Evolutionary conservation across 331 rosid species (phyloP).

Genomic region (Malus hybrid): DNA sequence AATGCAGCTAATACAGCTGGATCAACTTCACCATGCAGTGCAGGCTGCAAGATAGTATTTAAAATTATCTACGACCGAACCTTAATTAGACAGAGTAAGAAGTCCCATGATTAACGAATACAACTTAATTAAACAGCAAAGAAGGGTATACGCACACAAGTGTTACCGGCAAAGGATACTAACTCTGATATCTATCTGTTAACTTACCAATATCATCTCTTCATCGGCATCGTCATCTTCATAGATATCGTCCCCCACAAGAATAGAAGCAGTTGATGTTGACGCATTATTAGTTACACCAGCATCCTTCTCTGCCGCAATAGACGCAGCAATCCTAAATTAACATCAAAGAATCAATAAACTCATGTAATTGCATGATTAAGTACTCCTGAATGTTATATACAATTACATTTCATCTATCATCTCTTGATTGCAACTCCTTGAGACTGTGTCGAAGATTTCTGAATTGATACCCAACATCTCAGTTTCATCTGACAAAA

Average conservation of each 20-base stretch:
- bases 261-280: constrained; percentile 20
- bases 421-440: constrained; percentile 46
- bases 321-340: constrained; percentile 81
- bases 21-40: constrained; percentile 69
- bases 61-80: background rate
- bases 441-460: constrained; percentile 14
- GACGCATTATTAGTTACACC: constrained; percentile 22
- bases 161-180: background rate
- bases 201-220: constrained; percentile 82
- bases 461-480: constrained; percentile 32
- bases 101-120: background rate
- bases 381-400: background rate
- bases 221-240: constrained; percentile 63
- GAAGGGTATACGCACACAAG: background rate
- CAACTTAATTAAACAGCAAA: background rate
- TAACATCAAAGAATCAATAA: constrained; percentile 13
- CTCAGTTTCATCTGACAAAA: constrained; percentile 28
- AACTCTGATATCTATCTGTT: background rate
- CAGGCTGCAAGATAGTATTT: constrained; percentile 53
- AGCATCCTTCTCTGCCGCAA: constrained; percentile 51
- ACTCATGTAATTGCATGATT: background rate
- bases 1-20: constrained; percentile 79
- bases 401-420: constrained; percentile 63
- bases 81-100: background rate
- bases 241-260: constrained; percentile 37